Percentiles rank a stretch among this genome's conserved stretches.
These are phyloP conservation scores for Cutaneotrichosporon cutaneum DNA, from an alignment of 1,284 basidiomycete species.

Conservation along the genomic window DNA sequence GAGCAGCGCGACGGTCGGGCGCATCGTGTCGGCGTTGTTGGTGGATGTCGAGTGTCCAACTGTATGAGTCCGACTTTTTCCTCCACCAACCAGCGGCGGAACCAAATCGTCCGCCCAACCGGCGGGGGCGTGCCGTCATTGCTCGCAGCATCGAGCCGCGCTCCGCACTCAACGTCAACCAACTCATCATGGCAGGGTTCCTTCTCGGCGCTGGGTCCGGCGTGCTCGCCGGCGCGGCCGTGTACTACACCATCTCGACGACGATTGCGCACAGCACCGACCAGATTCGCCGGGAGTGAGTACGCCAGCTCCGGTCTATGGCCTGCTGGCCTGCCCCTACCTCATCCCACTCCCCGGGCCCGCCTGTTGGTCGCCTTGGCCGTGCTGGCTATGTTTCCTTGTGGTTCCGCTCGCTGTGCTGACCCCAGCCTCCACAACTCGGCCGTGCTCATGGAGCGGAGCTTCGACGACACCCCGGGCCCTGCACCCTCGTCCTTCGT, in stretches of 20 bases:
- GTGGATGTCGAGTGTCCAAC: not conserved
- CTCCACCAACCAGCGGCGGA: conserved; percentile 14
- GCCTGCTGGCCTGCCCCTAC: too few species aligned
- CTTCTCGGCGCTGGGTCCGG: conserved; percentile 46
- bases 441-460: conserved; percentile 27
- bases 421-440: conserved; percentile 10
- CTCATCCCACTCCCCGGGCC: too few species aligned
- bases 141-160: not conserved
- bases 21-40: conserved; percentile 19
- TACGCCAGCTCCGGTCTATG: conserved; percentile 11
- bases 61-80: conserved; percentile 21
- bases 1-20: conserved; percentile 28
- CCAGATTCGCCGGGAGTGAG: conserved; percentile 40
- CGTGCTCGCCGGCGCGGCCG: conserved; percentile 44
- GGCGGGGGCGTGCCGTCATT: conserved; percentile 5
- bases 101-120: conserved; percentile 15
- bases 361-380: too few species aligned
- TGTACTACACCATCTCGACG: conserved; percentile 49
- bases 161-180: not conserved
- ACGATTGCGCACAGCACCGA: conserved; percentile 31
- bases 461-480: conserved; percentile 32
- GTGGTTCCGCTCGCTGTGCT: not conserved
- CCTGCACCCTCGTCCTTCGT: conserved; percentile 37
- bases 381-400: too few species aligned
- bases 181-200: conserved; percentile 42